Evolutionary conservation across 495 filamentous ascomycete genomes (phyloP).

Genomic region (Xylaria castorea): DNA sequence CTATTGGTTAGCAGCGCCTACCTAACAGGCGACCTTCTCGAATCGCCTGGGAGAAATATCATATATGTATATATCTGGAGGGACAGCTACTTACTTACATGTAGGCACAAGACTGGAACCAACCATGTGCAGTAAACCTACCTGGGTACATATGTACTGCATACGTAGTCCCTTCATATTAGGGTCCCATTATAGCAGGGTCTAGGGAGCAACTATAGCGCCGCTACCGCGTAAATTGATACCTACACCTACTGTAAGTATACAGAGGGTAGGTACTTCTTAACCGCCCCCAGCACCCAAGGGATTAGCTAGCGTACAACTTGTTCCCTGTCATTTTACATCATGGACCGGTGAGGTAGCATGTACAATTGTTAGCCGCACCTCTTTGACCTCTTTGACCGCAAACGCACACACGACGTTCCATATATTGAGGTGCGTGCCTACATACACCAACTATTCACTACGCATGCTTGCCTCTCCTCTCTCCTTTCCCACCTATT

Average conservation of each 20-base stretch:
- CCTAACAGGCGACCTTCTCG: too few relatives aligned
- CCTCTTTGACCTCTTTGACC: constrained; percentile 3
- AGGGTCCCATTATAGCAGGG: background rate
- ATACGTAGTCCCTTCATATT: background rate
- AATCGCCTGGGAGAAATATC: too few relatives aligned
- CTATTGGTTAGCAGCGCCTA: background rate
- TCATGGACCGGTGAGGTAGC: background rate
- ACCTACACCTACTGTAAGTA: too few relatives aligned
- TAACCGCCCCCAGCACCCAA: background rate
- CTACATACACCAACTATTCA: background rate
- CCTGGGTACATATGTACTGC: background rate
- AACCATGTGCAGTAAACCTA: too few relatives aligned
- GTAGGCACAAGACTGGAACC: too few relatives aligned
- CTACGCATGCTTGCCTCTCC: background rate
- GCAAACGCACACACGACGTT: background rate
- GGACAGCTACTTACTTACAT: background rate
- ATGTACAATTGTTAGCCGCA: background rate
- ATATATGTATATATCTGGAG: background rate
- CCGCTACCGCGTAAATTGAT: constrained; percentile 34
- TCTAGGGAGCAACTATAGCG: constrained; percentile 20
- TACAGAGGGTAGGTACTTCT: background rate
- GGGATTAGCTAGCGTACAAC: background rate
- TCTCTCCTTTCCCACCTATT: background rate
- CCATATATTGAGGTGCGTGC: background rate
- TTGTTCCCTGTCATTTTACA: constrained; percentile 16